Evolutionary conservation across 257 asterid species (phyloP).

Genomic region (Gentiana macrophylla): DNA sequence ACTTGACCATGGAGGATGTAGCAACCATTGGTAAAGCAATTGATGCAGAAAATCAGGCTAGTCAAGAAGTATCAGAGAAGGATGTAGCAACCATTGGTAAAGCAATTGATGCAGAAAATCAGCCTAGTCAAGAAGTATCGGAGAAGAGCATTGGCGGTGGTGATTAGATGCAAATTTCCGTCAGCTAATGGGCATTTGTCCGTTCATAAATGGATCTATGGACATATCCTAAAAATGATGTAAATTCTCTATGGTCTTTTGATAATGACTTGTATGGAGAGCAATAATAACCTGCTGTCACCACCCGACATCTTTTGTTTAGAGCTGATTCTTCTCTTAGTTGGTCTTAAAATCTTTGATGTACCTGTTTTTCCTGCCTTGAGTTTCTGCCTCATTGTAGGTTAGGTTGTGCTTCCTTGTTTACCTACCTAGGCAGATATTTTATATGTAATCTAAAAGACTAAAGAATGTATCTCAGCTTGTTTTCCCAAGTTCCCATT

Average conservation of each 20-base stretch:
- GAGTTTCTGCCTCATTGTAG: too few relatives aligned
- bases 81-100: background rate
- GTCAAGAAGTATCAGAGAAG: slow-evolving; percentile 8
- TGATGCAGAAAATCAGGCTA: slow-evolving; percentile 8
- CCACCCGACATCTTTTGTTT: background rate
- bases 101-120: slow-evolving; percentile 7
- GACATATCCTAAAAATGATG: slow-evolving; percentile 1
- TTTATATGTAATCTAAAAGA: too few relatives aligned
- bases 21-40: slow-evolving; percentile 5
- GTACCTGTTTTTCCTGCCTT: too few relatives aligned
- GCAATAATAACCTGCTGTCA: background rate
- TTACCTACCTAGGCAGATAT: too few relatives aligned
- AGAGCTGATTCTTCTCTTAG: background rate
- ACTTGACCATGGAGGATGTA: slow-evolving; percentile 11
- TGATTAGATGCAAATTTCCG: slow-evolving; percentile 19
- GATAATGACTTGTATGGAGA: slow-evolving; percentile 7
- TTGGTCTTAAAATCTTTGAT: background rate
- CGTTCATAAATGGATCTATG: slow-evolving; percentile 3
- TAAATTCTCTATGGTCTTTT: slow-evolving; percentile 5
- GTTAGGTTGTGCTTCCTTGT: too few relatives aligned
- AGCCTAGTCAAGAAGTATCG: slow-evolving; percentile 6
- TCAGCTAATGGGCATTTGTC: slow-evolving; percentile 19
- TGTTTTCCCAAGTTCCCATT: too few relatives aligned
- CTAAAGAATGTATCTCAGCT: background rate
- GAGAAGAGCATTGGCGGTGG: slow-evolving; percentile 29